phyloP scores from a whole-genome alignment of 352 stramenopile species.

The Globisporangium uncinulatum region DNA sequence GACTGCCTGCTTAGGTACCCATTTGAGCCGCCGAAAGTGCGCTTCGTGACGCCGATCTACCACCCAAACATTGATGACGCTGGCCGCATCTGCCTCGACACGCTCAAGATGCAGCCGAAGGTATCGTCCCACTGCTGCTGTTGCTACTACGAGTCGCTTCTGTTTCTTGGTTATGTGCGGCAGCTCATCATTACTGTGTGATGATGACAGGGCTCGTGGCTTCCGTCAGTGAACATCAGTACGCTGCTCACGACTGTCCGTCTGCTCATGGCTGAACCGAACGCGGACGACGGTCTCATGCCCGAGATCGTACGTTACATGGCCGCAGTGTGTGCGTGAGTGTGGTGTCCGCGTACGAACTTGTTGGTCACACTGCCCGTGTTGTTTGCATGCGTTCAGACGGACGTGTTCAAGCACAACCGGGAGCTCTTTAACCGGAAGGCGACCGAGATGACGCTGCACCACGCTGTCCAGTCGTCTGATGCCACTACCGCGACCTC shows the following conservation, averaged over 20 bases:
- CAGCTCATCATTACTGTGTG: too few species aligned
- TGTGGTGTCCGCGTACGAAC: background rate
- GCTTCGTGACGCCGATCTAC: conserved; percentile 77
- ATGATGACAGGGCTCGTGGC: conserved; percentile 69
- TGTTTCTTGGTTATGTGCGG: conserved; percentile 4
- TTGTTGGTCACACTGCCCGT: background rate
- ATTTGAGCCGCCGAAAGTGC: conserved; percentile 79
- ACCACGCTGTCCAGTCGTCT: conserved; percentile 25
- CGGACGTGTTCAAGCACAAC: conserved; percentile 76
- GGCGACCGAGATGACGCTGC: conserved; percentile 49
- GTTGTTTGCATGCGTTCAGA: conserved; percentile 21
- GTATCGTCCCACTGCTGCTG: conserved; percentile 14
- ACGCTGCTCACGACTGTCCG: conserved; percentile 89
- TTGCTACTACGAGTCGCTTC: background rate
- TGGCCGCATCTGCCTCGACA: conserved; percentile 88
- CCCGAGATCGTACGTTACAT: conserved; percentile 64
- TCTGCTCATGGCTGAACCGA: conserved; percentile 88
- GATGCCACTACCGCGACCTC: background rate
- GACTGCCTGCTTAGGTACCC: conserved; percentile 41
- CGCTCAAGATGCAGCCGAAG: conserved; percentile 89
- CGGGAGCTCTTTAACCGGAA: conserved; percentile 63
- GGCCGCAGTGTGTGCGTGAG: background rate
- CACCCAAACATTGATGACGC: conserved; percentile 84
- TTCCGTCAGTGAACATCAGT: conserved; percentile 89
- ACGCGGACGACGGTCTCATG: conserved; percentile 89